Evolutionary conservation across 2,329 filamentous ascomycete species (phyloP).

Genomic region (Aspergillus neoniger): DNA sequence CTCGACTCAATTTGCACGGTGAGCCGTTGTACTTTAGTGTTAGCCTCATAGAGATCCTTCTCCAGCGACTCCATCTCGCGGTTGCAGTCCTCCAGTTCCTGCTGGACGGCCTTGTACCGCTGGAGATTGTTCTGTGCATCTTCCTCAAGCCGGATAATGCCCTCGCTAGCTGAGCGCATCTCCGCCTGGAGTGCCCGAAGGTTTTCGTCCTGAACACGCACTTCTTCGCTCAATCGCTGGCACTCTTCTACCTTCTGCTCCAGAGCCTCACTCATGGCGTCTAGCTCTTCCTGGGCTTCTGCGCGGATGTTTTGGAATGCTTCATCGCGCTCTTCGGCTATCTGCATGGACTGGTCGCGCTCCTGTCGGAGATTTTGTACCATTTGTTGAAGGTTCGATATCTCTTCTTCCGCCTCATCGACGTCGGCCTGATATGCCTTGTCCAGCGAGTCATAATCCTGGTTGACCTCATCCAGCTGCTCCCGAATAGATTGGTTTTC

Average conservation of each 20-base stretch:
- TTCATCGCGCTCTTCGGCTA: constrained; percentile 66
- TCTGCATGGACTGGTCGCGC: constrained; percentile 78
- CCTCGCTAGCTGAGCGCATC: constrained; percentile 88
- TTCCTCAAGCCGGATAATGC: constrained; percentile 83
- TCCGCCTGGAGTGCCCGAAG: constrained; percentile 90
- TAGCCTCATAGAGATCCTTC: constrained; percentile 77
- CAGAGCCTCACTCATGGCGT: constrained; percentile 62
- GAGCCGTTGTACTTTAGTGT: constrained; percentile 82
- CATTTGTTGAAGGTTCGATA: constrained; percentile 76
- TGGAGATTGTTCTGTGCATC: constrained; percentile 77
- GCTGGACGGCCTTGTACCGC: constrained; percentile 78
- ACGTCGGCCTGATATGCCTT: constrained; percentile 77
- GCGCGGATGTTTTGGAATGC: constrained; percentile 54
- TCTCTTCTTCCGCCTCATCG: constrained; percentile 74
- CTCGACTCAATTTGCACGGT: constrained; percentile 90
- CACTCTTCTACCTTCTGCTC: constrained; percentile 73
- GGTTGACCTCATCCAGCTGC: constrained; percentile 76
- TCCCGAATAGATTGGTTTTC: constrained; percentile 86
- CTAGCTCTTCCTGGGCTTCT: constrained; percentile 62
- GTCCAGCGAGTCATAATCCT: constrained; percentile 75
- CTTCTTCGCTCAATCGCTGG: constrained; percentile 67
- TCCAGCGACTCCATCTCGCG: constrained; percentile 85
- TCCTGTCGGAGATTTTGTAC: constrained; percentile 77
- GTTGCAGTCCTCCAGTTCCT: constrained; percentile 80
- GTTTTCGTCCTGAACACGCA: constrained; percentile 78